phyloP scores from a whole-genome alignment of 2,329 filamentous ascomycete species.

The Verticillium dahliae region DNA sequence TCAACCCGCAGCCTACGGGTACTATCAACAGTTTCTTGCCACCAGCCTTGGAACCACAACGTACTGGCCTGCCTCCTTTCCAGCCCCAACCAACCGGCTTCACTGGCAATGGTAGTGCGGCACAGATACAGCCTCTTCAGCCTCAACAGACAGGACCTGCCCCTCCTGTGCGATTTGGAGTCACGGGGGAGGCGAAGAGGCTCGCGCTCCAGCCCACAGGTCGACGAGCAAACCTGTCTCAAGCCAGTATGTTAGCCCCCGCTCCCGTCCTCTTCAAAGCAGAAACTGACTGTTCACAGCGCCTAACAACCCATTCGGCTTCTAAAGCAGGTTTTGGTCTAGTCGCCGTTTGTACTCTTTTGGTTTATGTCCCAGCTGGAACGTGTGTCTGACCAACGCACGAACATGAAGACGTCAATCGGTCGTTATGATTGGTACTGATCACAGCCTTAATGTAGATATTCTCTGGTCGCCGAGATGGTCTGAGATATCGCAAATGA shows the following conservation, averaged over 20 bases:
- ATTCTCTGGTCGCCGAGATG: too few species aligned
- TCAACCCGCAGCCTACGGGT: conserved; percentile 33
- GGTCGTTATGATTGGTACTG: too few species aligned
- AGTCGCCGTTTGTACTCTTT: conserved; percentile 6
- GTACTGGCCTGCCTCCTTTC: conserved; percentile 43
- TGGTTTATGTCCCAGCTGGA: background rate
- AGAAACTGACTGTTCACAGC: conserved; percentile 20
- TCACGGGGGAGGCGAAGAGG: conserved; percentile 65
- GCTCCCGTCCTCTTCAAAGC: background rate
- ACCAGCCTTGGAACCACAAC: conserved; percentile 53
- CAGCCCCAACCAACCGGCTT: conserved; percentile 45
- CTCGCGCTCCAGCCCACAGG: conserved; percentile 83
- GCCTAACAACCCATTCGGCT: conserved; percentile 48
- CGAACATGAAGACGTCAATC: background rate
- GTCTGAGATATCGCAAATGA: too few species aligned
- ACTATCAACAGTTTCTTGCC: conserved; percentile 54
- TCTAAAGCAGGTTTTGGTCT: conserved; percentile 20
- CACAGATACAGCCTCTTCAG: conserved; percentile 37
- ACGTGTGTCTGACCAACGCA: background rate
- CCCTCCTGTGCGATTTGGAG: conserved; percentile 83
- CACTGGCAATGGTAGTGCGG: conserved; percentile 16
- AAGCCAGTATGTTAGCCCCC: conserved; percentile 78
- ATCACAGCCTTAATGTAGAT: too few species aligned
- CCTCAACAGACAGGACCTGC: conserved; percentile 57
- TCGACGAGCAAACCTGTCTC: conserved; percentile 78